phyloP scores from a whole-genome alignment of 1,284 basidiomycete genomes.

The Ganoderma sinense region DNA sequence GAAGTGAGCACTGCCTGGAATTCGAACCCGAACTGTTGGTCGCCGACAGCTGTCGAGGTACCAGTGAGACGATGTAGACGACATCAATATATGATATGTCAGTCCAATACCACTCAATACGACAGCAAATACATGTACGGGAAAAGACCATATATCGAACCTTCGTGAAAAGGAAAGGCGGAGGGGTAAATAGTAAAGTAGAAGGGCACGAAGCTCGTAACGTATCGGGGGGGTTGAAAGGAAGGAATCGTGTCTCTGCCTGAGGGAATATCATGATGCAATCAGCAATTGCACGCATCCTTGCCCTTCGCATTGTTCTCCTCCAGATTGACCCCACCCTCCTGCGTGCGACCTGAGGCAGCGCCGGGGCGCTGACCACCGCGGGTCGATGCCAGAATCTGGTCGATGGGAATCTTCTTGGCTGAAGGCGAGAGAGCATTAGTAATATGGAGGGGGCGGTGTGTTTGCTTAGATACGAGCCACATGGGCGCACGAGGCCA shows the following conservation, averaged over 20 bases:
- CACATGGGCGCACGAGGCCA: slow-evolving; percentile 23
- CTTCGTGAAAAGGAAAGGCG: slow-evolving; percentile 35
- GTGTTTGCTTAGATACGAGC: slow-evolving; percentile 1
- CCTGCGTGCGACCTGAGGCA: slow-evolving; percentile 60
- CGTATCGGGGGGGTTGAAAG: slow-evolving; percentile 20
- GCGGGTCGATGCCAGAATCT: slow-evolving; percentile 84
- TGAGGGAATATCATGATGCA: not conserved
- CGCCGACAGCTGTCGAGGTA: not conserved
- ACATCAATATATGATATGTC: slow-evolving; percentile 33
- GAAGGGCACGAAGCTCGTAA: slow-evolving; percentile 33
- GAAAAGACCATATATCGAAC: slow-evolving; percentile 43
- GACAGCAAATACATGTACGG: slow-evolving; percentile 45
- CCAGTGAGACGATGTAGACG: slow-evolving; percentile 14
- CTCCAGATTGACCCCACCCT: slow-evolving; percentile 77
- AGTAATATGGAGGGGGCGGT: slow-evolving; percentile 20
- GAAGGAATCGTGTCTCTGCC: slow-evolving; percentile 19
- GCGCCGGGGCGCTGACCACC: slow-evolving; percentile 68
- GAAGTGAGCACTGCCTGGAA: not conserved
- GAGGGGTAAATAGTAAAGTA: slow-evolving; percentile 33
- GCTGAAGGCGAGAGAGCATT: slow-evolving; percentile 53
- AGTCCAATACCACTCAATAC: slow-evolving; percentile 37
- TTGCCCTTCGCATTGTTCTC: slow-evolving; percentile 73
- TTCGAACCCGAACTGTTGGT: not conserved
- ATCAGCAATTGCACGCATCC: slow-evolving; percentile 81
- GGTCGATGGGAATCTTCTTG: slow-evolving; percentile 96